Evolutionary conservation across 257 asterid species (phyloP), one percentile per base, ranked within the genome.

Genomic region (Ocimum tenuiflorum): DNA sequence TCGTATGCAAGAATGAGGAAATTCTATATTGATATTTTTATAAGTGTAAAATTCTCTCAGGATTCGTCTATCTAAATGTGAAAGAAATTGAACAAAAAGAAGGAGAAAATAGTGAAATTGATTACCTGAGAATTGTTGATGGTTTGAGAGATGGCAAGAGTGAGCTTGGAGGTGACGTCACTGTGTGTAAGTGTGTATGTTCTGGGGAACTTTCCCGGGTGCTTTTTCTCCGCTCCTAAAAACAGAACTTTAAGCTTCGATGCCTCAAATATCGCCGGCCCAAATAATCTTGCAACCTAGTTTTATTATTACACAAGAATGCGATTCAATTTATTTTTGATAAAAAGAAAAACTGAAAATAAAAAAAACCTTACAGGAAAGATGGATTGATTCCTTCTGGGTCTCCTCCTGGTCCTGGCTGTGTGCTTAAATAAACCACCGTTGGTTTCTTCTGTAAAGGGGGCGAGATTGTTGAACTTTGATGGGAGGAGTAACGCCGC

Each of bases 271-370:
- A 69, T 86, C 0, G 96, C 91, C 0, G 95, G 97, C 65, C 97
- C 97, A 56, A 91, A 91, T 73, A 91, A 57, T 65, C 97, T 86
- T 0, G 96, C 91, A 59, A 88, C 94, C 97, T 91, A 71, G n/a
- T n/a, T 33, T 45, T 39, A 48, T 6, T 24, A 47, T 35, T 24
- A 63, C 46, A 6, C 9, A 27, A 41, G 3, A 15, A 35, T 20
- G n/a, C n/a, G 6, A 19, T 53, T 20, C n/a, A 41, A 8, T 66
- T 15, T n/a, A 51, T 38, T 0, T 8, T 11, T 2, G 8, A 6
- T 8, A 24, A 35, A n/a, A 31, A 27, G 0, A n/a, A 0, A n/a
- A 1, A 0, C 2, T 0, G 1, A 13, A 43, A 23, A 41, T 8
- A 15, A 39, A 13, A 66, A 18, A 19, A 36, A 12, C 29, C 68